Evolutionary conservation across 495 filamentous ascomycete genomes (phyloP).

Genomic region (Aspergillus nidulans): DNA sequence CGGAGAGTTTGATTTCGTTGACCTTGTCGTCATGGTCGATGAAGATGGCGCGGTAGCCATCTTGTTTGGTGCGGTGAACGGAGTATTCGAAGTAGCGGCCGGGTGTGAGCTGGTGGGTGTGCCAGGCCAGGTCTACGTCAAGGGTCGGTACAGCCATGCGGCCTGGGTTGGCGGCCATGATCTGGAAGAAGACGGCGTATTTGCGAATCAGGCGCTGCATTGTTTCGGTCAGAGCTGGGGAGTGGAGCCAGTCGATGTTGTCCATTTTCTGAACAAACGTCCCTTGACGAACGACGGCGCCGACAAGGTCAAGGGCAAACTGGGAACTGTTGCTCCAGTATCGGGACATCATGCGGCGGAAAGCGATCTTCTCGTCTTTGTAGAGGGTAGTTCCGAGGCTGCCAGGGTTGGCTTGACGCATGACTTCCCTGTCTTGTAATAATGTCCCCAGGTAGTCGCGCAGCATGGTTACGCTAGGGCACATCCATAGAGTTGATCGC

Average conservation of each 20-base stretch:
- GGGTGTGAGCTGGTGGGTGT: conserved; percentile 61
- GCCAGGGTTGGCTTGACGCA: conserved; percentile 17
- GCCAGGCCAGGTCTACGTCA: conserved; percentile 85
- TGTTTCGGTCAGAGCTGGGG: conserved; percentile 56
- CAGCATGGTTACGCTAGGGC: conserved; percentile 14
- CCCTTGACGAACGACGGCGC: conserved; percentile 76
- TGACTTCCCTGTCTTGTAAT: conserved; percentile 9
- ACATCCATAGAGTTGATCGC: neutral
- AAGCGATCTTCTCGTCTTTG: conserved; percentile 41
- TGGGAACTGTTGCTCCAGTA: conserved; percentile 74
- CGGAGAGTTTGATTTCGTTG: conserved; percentile 55
- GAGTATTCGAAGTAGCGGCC: conserved; percentile 57
- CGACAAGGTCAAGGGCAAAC: conserved; percentile 70
- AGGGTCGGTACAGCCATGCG: conserved; percentile 72
- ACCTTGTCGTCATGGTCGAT: conserved; percentile 89
- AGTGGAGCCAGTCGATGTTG: conserved; percentile 71
- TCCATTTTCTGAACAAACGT: conserved; percentile 81
- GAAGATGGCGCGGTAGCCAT: conserved; percentile 32
- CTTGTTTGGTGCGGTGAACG: conserved; percentile 6
- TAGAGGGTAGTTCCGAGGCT: neutral
- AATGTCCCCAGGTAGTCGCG: conserved; percentile 16
- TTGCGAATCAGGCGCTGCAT: conserved; percentile 64
- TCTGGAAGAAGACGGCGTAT: conserved; percentile 63
- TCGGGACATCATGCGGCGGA: conserved; percentile 70
- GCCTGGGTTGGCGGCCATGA: conserved; percentile 54